phyloP scores from a whole-genome alignment of 805 yeast genomes.

The Millerozyma miso region DNA sequence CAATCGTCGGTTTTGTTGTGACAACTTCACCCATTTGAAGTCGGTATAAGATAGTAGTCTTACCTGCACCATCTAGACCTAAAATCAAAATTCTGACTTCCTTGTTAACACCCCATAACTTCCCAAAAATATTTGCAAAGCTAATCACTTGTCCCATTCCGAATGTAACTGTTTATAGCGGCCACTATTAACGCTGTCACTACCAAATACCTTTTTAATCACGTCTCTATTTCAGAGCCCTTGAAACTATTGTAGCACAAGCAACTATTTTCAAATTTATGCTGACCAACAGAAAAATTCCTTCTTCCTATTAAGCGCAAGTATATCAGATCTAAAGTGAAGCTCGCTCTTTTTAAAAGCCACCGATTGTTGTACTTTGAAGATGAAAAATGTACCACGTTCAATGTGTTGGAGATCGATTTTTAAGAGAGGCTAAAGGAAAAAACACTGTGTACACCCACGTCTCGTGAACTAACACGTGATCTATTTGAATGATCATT shows the following conservation, averaged over 20 bases:
- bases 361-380: too few species aligned
- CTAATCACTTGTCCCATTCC: slow-evolving; percentile 87
- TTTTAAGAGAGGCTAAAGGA: not conserved
- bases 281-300: not conserved
- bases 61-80: slow-evolving; percentile 96
- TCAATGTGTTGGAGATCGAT: not conserved
- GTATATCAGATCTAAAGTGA: too few species aligned
- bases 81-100: slow-evolving; percentile 86
- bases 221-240: too few species aligned
- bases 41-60: slow-evolving; percentile 89
- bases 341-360: too few species aligned
- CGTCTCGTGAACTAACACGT: not conserved
- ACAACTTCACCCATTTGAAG: slow-evolving; percentile 58
- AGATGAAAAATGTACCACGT: too few species aligned
- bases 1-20: slow-evolving; percentile 64
- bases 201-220: too few species aligned
- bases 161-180: too few species aligned
- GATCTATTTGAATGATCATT: not conserved
- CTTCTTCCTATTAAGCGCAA: not conserved
- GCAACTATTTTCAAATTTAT: not conserved
- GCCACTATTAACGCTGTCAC: too few species aligned
- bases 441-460: not conserved
- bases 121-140: slow-evolving; percentile 65
- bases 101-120: slow-evolving; percentile 84
- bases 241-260: not conserved